Evolutionary conservation across 345 rosid species (phyloP), one percentile per base, ranked within the genome.

Genomic region (Lumnitzera littorea): DNA sequence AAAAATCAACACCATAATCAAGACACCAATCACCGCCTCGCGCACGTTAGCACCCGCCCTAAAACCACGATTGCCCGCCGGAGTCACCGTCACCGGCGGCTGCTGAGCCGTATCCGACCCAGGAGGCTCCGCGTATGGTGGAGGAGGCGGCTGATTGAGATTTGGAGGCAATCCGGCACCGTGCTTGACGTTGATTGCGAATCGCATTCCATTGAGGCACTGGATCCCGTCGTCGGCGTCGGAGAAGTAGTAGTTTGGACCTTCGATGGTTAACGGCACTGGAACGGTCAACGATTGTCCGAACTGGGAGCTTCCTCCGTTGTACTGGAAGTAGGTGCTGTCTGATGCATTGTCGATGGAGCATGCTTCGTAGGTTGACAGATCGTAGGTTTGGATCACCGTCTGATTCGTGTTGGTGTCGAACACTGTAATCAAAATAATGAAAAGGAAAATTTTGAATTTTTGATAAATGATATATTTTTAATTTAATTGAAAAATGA

Each of bases 141-240:
- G 89, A 5, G 89, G 89, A 13, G 87, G 92, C 16, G 89, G 92
- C 68, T 83, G 87, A 58, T 63, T 86, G 50, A 86, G 89, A 66
- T 76, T 74, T 17, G 87, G 84, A 15, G 89, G 92, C 70, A 81
- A 67, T 57, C 89, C 92, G 53, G 69, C 71, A 61, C 87, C 87
- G 52, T 49, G 87, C 36, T 65, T 66, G 62, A 81, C 87, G 25
- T 57, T 55, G 80, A 83, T 79, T 75, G 70, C 66, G 69, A 81
- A 86, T 50, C 85, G 80, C 85, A 86, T 61, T 47, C 92, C 87
- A 0, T 29, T 29, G 58, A 50, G 76, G 70, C 92, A 86, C 59
- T 81, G 92, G 56, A 61, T 17, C 31, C 87, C 87, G 43, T 74
- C 85, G 24, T 73, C 71, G 15, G 70, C 77, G 56, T 69, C 77